These are phyloP conservation scores for Xenosphaeropsis pyriputrescens DNA, from an alignment of 2,329 filamentous ascomycete genomes.

Conservation along the genomic window DNA sequence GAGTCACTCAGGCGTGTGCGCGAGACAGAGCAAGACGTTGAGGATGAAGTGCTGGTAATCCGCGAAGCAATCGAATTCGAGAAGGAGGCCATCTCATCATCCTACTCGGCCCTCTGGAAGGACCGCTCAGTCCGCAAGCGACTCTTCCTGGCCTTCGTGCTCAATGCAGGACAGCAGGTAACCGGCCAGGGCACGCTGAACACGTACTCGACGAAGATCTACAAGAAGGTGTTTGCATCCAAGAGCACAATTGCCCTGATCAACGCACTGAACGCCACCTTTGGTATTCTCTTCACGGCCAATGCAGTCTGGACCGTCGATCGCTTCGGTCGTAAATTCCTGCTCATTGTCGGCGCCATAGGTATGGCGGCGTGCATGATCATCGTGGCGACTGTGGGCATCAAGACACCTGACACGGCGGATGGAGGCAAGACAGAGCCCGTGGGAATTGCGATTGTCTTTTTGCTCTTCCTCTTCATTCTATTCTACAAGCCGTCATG, in stretches of 20 bases:
- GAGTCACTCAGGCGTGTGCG: conserved; percentile 42
- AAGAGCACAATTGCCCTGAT: conserved; percentile 51
- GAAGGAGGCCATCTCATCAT: conserved; percentile 49
- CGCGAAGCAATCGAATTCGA: conserved; percentile 58
- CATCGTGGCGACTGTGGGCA: conserved; percentile 41
- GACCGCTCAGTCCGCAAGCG: conserved; percentile 54
- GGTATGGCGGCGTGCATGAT: conserved; percentile 62
- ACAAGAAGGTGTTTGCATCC: conserved; percentile 52
- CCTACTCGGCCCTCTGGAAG: conserved; percentile 54
- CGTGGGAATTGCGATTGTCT: conserved; percentile 54
- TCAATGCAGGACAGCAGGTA: conserved; percentile 60
- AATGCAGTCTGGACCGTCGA: conserved; percentile 63
- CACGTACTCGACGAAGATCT: conserved; percentile 59
- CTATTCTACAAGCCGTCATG: conserved; percentile 57
- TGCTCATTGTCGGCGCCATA: conserved; percentile 52
- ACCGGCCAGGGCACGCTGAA: conserved; percentile 61
- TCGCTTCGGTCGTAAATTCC: conserved; percentile 53
- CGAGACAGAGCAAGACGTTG: conserved; percentile 48
- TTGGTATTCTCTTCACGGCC: conserved; percentile 57
- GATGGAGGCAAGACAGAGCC: conserved; percentile 37
- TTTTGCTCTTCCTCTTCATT: conserved; percentile 51
- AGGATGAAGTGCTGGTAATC: conserved; percentile 50
- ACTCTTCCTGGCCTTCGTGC: conserved; percentile 45
- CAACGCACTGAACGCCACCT: conserved; percentile 61
- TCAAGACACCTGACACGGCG: conserved; percentile 36